A percentile compares a stretch with the other conserved stretches of the same genome.
These are phyloP conservation scores for Arachis stenosperma DNA, from an alignment of 306 rosid species.

Conservation along the genomic window DNA sequence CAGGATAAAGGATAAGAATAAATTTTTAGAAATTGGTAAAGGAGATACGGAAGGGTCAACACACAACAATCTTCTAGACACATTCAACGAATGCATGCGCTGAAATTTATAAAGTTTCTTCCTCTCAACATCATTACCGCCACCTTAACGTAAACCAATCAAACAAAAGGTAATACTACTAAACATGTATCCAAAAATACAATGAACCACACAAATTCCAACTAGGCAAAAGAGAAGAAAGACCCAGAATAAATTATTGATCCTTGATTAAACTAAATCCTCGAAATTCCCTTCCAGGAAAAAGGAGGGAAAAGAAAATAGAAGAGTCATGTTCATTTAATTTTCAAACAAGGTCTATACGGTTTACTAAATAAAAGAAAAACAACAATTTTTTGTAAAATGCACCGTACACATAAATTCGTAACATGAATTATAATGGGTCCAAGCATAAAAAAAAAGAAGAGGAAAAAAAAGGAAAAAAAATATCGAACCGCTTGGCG, in stretches of 20 bases:
- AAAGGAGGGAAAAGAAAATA: not conserved
- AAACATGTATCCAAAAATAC: not conserved
- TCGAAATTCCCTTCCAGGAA: conserved; percentile 7
- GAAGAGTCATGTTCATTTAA: not conserved
- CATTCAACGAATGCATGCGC: conserved; percentile 62
- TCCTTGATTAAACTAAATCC: conserved; percentile 12
- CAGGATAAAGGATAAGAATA: not conserved
- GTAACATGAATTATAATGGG: conserved; percentile 11
- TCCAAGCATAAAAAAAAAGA: not conserved
- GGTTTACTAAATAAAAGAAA: not conserved
- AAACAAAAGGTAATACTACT: conserved; percentile 18
- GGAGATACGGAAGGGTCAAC: conserved; percentile 44
- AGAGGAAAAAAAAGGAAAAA: too few species aligned
- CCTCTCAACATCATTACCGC: conserved; percentile 47
- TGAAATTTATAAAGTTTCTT: conserved; percentile 52
- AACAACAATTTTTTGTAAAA: conserved; percentile 17
- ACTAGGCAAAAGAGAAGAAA: conserved; percentile 7
- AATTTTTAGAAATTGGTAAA: conserved; percentile 32
- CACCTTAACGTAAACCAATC: conserved; percentile 37
- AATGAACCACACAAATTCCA: conserved; percentile 24
- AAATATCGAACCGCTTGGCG: not conserved
- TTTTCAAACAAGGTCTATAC: conserved; percentile 15
- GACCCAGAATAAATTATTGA: conserved; percentile 25
- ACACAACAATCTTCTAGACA: conserved; percentile 34
- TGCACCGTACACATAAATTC: conserved; percentile 42